These are phyloP conservation scores for Rhypophila decipiens DNA, from an alignment of 495 filamentous ascomycete species.

Conservation along the genomic window DNA sequence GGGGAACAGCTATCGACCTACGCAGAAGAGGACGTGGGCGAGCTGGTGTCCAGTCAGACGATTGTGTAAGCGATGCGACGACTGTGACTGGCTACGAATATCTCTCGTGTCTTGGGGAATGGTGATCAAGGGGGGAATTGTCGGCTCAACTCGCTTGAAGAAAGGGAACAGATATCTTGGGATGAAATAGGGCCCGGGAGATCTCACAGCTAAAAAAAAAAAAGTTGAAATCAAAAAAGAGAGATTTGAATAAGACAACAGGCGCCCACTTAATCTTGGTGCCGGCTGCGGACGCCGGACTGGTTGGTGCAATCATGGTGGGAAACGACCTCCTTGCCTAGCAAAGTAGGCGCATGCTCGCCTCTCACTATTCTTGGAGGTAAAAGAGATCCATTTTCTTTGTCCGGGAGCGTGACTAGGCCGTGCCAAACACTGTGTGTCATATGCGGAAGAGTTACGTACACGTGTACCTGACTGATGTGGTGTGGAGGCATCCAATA, in stretches of 20 bases:
- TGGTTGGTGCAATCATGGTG: constrained; percentile 9
- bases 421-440: too few relatives aligned
- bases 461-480: too few relatives aligned
- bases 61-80: constrained; percentile 10
- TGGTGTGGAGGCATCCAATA: too few relatives aligned
- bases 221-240: constrained; percentile 18
- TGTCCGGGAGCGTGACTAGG: too few relatives aligned
- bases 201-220: constrained; percentile 6
- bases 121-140: not conserved
- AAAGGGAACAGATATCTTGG: not conserved
- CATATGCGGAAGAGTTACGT: too few relatives aligned
- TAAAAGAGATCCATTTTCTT: too few relatives aligned
- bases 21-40: constrained; percentile 10
- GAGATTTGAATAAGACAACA: constrained; percentile 6
- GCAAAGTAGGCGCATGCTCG: too few relatives aligned
- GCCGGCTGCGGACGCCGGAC: constrained; percentile 1
- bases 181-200: not conserved
- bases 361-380: too few relatives aligned
- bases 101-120: not conserved
- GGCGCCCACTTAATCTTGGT: constrained; percentile 2
- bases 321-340: too few relatives aligned
- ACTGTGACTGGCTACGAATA: constrained; percentile 10
- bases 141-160: not conserved
- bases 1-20: too few relatives aligned
- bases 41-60: constrained; percentile 6